Evolutionary conservation across 192 early-diverging fungal genomes (phyloP).

Genomic region (Geranomyces variabilis): DNA sequence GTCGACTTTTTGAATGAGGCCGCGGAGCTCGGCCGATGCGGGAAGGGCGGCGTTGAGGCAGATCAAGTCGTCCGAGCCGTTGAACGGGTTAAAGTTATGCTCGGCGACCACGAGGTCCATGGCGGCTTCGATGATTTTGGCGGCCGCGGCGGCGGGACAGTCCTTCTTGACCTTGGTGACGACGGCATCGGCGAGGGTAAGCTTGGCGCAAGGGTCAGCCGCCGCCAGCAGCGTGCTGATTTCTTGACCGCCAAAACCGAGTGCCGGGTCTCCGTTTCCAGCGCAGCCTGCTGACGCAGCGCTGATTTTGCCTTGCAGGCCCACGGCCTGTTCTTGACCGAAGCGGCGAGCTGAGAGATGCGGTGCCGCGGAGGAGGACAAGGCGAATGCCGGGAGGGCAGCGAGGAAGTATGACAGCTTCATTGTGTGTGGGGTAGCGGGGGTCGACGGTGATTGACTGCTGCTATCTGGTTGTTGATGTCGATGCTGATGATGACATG

Average conservation of each 20-base stretch:
- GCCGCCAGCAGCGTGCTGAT: constrained; percentile 37
- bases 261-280: constrained; percentile 14
- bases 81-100: constrained; percentile 42
- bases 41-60: constrained; percentile 28
- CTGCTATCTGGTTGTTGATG: neutral
- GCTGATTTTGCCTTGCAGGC: constrained; percentile 16
- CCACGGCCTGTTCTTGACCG: constrained; percentile 22
- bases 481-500: no score
- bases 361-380: constrained; percentile 4
- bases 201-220: constrained; percentile 46
- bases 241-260: constrained; percentile 29
- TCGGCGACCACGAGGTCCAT: constrained; percentile 32
- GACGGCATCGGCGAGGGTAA: constrained; percentile 35
- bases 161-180: constrained; percentile 15
- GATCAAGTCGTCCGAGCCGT: constrained; percentile 13
- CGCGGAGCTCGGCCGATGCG: constrained; percentile 28
- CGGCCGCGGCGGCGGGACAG: constrained; percentile 23
- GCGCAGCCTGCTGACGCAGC: constrained; percentile 12
- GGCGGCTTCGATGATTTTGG: constrained; percentile 20
- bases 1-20: constrained; percentile 29
- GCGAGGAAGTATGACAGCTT: neutral
- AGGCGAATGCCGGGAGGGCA: neutral
- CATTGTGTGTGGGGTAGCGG: neutral
- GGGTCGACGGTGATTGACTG: no score
- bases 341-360: constrained; percentile 15